Evolutionary conservation across 345 rosid genomes (phyloP), one percentile per base, ranked within the genome.

Genomic region (Cardiospermum halicacabum): DNA sequence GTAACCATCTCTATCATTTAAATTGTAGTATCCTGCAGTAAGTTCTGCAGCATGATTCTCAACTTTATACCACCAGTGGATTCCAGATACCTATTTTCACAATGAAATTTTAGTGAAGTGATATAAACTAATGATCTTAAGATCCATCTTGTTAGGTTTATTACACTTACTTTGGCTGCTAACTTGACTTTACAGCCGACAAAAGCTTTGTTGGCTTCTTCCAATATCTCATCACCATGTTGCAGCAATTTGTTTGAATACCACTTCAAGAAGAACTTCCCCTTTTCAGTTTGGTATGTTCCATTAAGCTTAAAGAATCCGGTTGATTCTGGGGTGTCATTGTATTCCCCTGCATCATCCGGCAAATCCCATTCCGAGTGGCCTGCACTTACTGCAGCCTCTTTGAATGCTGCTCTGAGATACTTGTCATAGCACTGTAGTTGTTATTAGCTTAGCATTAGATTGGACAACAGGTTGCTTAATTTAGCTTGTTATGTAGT

Each of bases 341-440:
- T 92, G 69, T 85, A 85, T 72, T 51, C 65, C 61, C 92, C 95
- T n/a, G 88, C 91, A 69, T 92, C 72, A 19, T 83, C 78, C 0
- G 92, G 96, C 56, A 85, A 73, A 58, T 86, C 91, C 91, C 95
- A 92, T 64, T 87, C 84, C 3, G 89, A 89, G 56, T 92, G 95
- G 43, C 98, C 92, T 50, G 72, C 86, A 36, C 59, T 69, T 21
- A 61, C 64, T 16, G 84, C 89, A 7, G 89, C 87, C 55, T 79
- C 81, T 69, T 78, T 84, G 87, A 87, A 92, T 6, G 84, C 89
- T 7, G 75, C 81, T 82, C 75, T 47, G 21, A 84, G 66, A 31
- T 85, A 89, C 66, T 81, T 82, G 77, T 89, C 96, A 26, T 80
- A 85, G 71, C 98, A 89, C 92, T 92, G 72, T 21, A 77, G 5